A percentile compares a stretch with the other conserved stretches of the same genome.
Conservation (phyloP, 495 filamentous ascomycete species). For the Neurospora hispaniola region DNA sequence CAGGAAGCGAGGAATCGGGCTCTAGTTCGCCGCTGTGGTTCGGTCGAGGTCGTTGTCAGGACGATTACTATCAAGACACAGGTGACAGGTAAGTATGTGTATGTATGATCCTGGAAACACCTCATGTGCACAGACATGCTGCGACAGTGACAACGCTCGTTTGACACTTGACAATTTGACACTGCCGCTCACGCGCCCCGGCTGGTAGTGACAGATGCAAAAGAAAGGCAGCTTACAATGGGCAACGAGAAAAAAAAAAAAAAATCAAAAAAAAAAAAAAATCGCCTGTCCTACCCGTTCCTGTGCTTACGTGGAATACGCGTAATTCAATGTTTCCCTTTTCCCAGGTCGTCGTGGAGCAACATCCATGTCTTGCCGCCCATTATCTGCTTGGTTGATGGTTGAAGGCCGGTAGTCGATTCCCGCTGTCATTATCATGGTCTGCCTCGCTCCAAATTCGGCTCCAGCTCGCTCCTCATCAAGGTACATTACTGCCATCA, state of each 20-base stretch:
- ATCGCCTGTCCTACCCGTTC: background rate
- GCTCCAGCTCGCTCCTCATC: background rate
- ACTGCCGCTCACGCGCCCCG: background rate
- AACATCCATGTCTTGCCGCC: background rate
- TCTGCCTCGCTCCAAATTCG: background rate
- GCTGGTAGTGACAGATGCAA: background rate
- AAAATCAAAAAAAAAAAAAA: background rate
- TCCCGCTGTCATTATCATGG: background rate
- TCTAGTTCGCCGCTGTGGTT: background rate
- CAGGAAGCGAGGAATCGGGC: background rate
- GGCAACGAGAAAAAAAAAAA: background rate
- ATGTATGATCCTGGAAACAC: background rate
- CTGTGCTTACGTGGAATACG: background rate
- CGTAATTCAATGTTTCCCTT: background rate
- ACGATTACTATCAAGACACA: background rate
- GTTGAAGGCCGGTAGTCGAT: background rate
- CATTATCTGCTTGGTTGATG: background rate
- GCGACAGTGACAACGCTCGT: background rate
- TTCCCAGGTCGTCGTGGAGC: background rate
- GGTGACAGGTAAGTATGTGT: background rate
- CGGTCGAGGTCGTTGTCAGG: background rate
- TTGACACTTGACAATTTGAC: background rate
- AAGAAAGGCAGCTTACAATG: background rate
- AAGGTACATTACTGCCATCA: background rate
- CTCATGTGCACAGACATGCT: background rate